Percentiles rank a stretch among this genome's conserved stretches.
Evolutionary conservation across 768 basidiomycete genomes (phyloP).

Genomic region (Calocybe gangraenosa): DNA sequence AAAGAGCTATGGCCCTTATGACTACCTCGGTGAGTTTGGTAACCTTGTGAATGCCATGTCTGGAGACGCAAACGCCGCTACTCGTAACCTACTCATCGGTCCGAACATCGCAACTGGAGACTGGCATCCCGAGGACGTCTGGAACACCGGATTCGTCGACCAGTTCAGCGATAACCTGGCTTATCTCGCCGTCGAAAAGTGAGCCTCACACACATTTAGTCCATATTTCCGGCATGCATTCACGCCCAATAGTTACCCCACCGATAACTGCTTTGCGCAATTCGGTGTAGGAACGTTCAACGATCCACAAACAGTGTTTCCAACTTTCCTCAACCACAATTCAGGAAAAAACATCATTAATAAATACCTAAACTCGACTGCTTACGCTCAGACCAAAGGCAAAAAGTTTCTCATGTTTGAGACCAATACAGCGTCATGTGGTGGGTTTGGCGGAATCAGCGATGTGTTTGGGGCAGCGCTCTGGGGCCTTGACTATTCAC

Average conservation of each 20-base stretch:
- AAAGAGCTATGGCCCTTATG: slow-evolving; percentile 32
- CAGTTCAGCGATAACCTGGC: slow-evolving; percentile 34
- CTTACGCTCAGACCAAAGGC: slow-evolving; percentile 35
- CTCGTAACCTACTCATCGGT: slow-evolving; percentile 50
- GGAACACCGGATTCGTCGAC: slow-evolving; percentile 51
- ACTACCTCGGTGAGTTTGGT: slow-evolving; percentile 56
- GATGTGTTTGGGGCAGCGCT: slow-evolving; percentile 61
- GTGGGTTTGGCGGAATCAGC: slow-evolving; percentile 60
- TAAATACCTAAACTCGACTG: slow-evolving; percentile 48
- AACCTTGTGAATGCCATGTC: slow-evolving; percentile 41
- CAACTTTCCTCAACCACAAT: slow-evolving; percentile 61
- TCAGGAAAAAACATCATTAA: slow-evolving; percentile 46
- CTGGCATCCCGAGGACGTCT: slow-evolving; percentile 52
- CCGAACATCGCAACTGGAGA: slow-evolving; percentile 46
- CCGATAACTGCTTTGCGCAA: slow-evolving; percentile 56
- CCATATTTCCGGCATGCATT: too few relatives aligned
- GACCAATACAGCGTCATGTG: slow-evolving; percentile 67
- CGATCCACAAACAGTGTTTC: slow-evolving; percentile 45
- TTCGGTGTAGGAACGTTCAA: slow-evolving; percentile 38
- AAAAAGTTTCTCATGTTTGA: slow-evolving; percentile 64
- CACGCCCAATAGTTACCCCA: slow-evolving; percentile 53
- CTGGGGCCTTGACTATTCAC: slow-evolving; percentile 59
- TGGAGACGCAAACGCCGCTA: slow-evolving; percentile 29
- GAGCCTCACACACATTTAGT: slow-evolving; percentile 16
- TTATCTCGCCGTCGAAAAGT: slow-evolving; percentile 59